Conservation (phyloP, 495 filamentous ascomycete species). For the Patellaria atrata region DNA sequence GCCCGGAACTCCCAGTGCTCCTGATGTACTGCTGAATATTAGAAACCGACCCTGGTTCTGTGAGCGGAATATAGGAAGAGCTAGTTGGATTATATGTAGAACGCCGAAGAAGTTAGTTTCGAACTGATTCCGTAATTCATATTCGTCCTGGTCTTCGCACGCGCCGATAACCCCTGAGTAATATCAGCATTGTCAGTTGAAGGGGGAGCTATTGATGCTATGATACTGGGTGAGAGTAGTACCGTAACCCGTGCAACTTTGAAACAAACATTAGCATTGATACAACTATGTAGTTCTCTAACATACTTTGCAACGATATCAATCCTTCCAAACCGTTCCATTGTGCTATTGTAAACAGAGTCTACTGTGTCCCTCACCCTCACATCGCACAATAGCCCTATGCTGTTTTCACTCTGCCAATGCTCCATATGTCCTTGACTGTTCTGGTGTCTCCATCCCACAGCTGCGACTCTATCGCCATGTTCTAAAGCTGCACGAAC, state of each 20-base stretch:
- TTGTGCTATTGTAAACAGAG: constrained; percentile 49
- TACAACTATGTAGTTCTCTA: neutral
- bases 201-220: neutral
- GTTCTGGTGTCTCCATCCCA: constrained; percentile 74
- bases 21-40: constrained; percentile 84
- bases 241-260: constrained; percentile 57
- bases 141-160: constrained; percentile 92
- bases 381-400: constrained; percentile 80
- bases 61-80: constrained; percentile 73
- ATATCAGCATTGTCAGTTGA: constrained; percentile 1
- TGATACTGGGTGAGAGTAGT: constrained; percentile 2
- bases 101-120: constrained; percentile 95
- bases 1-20: constrained; percentile 79
- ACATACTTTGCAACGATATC: constrained; percentile 72
- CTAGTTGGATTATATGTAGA: constrained; percentile 82
- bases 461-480: constrained; percentile 76
- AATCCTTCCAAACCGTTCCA: constrained; percentile 62
- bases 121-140: constrained; percentile 90
- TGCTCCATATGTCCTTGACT: constrained; percentile 54
- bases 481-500: constrained; percentile 66
- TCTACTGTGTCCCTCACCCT: constrained; percentile 64
- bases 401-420: constrained; percentile 48
- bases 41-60: constrained; percentile 64
- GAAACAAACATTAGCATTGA: neutral
- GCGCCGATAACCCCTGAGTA: constrained; percentile 69